Percentiles rank a stretch among this genome's conserved stretches.
Conservation (phyloP, 768 basidiomycete genomes). For the Suillus spraguei region DNA sequence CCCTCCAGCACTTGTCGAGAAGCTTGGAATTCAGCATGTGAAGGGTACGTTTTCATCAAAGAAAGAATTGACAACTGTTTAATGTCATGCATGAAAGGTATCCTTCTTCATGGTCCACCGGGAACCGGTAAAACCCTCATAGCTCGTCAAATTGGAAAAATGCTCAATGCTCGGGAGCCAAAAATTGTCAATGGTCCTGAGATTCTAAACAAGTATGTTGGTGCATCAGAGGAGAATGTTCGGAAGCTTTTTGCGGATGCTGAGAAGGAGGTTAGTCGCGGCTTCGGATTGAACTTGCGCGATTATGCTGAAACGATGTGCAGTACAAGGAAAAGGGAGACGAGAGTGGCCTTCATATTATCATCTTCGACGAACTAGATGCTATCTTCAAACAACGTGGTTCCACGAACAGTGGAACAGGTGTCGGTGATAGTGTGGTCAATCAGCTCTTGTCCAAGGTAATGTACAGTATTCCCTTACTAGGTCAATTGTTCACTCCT, state of each 20-base stretch:
- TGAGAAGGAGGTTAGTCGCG: constrained; percentile 78
- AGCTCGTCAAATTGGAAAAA: constrained; percentile 98
- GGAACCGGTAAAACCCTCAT: constrained; percentile 99
- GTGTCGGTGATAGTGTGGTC: constrained; percentile 98
- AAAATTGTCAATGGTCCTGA: constrained; percentile 99
- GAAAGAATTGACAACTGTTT: background rate
- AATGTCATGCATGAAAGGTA: constrained; percentile 51
- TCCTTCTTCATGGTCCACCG: constrained; percentile 93
- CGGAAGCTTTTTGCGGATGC: constrained; percentile 98
- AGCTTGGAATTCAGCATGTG: constrained; percentile 97
- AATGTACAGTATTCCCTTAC: constrained; percentile 15
- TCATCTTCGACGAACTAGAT: constrained; percentile 99
- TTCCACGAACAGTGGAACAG: constrained; percentile 86
- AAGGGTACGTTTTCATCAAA: constrained; percentile 63
- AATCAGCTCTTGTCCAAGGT: constrained; percentile 98
- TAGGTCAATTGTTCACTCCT: constrained; percentile 15
- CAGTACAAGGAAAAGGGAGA: constrained; percentile 98
- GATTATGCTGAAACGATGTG: constrained; percentile 11
- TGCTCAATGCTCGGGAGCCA: constrained; percentile 97
- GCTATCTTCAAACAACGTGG: constrained; percentile 99
- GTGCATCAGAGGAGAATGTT: constrained; percentile 96
- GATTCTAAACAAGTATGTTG: constrained; percentile 95
- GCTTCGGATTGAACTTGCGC: background rate
- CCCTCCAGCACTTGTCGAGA: constrained; percentile 94
- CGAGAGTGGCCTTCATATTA: constrained; percentile 96